Conservation (phyloP, 1,284 basidiomycete genomes). For the Cutaneotrichosporon sp. region DNA sequence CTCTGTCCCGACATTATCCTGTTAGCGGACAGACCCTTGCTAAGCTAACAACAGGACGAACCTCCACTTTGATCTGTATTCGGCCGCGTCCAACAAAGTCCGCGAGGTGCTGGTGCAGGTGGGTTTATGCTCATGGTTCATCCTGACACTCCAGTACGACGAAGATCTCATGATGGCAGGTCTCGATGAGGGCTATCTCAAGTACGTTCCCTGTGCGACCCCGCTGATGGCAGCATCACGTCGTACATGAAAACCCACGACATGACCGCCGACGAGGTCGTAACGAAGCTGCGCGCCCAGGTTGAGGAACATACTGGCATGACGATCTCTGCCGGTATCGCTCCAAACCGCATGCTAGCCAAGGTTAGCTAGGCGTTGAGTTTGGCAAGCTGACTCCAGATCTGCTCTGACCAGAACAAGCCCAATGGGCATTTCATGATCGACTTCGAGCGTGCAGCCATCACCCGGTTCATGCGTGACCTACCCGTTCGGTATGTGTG, state of each 20-base stretch:
- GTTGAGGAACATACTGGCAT: constrained; percentile 72
- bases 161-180: constrained; percentile 72
- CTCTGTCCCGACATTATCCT: constrained; percentile 88
- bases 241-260: constrained; percentile 66
- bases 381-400: constrained; percentile 53
- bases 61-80: constrained; percentile 60
- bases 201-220: constrained; percentile 54
- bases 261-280: constrained; percentile 66
- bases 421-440: constrained; percentile 86
- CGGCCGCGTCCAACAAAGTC: constrained; percentile 60
- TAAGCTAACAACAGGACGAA: constrained; percentile 7
- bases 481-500: constrained; percentile 38
- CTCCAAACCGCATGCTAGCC: constrained; percentile 68
- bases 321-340: constrained; percentile 90
- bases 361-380: constrained; percentile 55
- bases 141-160: constrained; percentile 61
- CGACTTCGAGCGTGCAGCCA: constrained; percentile 59
- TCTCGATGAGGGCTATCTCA: constrained; percentile 83
- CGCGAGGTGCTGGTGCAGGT: constrained; percentile 38
- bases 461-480: constrained; percentile 59
- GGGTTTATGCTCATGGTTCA: neutral
- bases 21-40: constrained; percentile 22
- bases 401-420: constrained; percentile 94
- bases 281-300: constrained; percentile 65
- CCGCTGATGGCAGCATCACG: constrained; percentile 28